Base-by-base conservation (phyloP, 2,329 filamentous ascomycete genomes). In the Knoxdaviesia capensis region DNA sequence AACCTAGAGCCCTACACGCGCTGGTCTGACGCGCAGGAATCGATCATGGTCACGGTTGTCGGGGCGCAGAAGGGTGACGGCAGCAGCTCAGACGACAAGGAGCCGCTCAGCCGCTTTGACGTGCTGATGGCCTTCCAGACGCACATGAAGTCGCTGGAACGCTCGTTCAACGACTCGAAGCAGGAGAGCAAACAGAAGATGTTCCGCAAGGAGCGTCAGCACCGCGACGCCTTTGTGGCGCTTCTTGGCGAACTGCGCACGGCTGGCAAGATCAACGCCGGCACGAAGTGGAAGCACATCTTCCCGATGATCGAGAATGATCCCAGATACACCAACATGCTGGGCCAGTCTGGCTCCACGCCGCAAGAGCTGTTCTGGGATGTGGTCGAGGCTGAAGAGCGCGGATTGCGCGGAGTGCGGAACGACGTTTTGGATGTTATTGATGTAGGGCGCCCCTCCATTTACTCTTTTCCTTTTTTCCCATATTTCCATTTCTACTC, bases 321-420 rank as follows among this genome's bases (percentile, higher is more conserved):
- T 53, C 71, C 79, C 39, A 82, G 87, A 49, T 96, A 94, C 59
- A 69, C 67, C 51, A 77, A 75, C 48, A 85, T 94, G 67, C 71
- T 87, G 45, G 87, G 86, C 41, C 84, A 92, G 54, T 61, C 72
- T 45, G 87, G 88, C 43, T 94, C 87, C 5, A 81, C 75, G 5
- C 84, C 90, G 9, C 69, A 94, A 48, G 86, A 96, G 53, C 66
- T 98, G 6, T 96, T 98, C 63, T 94, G 88, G 85, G 90, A 98
- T 56, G 66, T 87, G 39, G 70, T 96, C 30, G 90, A 96, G 56
- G 86, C 94, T 56, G 86, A 96, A 57, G 88, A 98, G 54, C 76
- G 82, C 44, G 77, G 79, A n/a, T 65, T 94, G 39, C 79, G 87
- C 46, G 77, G 74, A 40, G 78, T 80, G 40, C 71, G 84, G 46